Percentiles rank a stretch among this genome's conserved stretches.
phyloP scores from a whole-genome alignment of 768 basidiomycete species.

The Baorangia bicolor region DNA sequence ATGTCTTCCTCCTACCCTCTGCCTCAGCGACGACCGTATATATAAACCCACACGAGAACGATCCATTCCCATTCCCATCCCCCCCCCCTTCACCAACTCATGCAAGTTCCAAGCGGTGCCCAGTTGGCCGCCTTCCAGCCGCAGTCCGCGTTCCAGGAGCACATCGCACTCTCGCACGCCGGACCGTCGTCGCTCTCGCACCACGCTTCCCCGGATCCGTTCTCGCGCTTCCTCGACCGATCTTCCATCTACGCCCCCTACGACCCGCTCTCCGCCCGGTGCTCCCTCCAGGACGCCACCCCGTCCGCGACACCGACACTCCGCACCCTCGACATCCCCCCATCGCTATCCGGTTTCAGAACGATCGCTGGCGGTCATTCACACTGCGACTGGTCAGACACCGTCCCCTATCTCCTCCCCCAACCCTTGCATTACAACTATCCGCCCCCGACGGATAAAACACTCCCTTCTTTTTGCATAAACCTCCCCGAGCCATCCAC shows the following conservation, averaged over 20 bases:
- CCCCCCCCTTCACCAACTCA: no score
- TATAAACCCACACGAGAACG: constrained; percentile 14
- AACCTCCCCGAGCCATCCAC: not conserved
- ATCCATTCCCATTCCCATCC: not conserved
- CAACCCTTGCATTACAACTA: constrained; percentile 22
- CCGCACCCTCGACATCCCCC: constrained; percentile 20
- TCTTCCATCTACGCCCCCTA: constrained; percentile 20
- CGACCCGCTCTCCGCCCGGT: not conserved
- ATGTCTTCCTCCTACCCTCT: not conserved
- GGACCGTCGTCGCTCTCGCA: not conserved
- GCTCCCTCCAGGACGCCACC: constrained; percentile 2
- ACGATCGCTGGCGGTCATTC: constrained; percentile 21
- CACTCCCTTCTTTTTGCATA: not conserved
- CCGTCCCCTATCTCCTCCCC: constrained; percentile 18
- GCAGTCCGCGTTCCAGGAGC: constrained; percentile 16
- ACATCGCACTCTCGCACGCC: constrained; percentile 5
- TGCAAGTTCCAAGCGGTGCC: constrained; percentile 11
- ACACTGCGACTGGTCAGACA: constrained; percentile 27
- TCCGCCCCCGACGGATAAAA: constrained; percentile 9
- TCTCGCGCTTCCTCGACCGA: constrained; percentile 31
- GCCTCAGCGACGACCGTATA: constrained; percentile 7
- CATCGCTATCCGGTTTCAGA: constrained; percentile 21
- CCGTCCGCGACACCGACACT: constrained; percentile 3
- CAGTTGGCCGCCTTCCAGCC: constrained; percentile 17
- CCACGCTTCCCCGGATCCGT: constrained; percentile 22